A percentile compares a stretch with the other conserved stretches of the same genome.
Conservation (phyloP, 352 stramenopile genomes). For the Peronospora belbahrii region DNA sequence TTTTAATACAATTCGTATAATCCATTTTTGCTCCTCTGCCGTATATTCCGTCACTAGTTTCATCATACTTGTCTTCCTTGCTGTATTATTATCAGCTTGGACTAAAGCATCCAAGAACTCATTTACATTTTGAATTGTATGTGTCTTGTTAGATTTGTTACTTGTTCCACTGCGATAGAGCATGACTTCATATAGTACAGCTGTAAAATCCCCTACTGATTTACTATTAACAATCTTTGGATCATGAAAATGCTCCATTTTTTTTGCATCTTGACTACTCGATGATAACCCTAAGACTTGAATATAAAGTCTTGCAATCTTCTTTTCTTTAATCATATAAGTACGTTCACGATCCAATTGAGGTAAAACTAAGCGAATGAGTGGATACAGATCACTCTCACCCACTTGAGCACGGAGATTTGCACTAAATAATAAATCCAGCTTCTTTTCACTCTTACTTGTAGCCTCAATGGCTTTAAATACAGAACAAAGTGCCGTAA, state of each 20-base stretch:
- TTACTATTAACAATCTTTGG: conserved; percentile 74
- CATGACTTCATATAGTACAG: conserved; percentile 67
- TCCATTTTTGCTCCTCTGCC: conserved; percentile 75
- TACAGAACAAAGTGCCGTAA: conserved; percentile 63
- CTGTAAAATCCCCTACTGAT: conserved; percentile 73
- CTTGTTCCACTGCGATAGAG: conserved; percentile 47
- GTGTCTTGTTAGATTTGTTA: conserved; percentile 30
- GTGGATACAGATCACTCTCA: conserved; percentile 55
- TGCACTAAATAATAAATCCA: conserved; percentile 68
- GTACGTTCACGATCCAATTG: conserved; percentile 79
- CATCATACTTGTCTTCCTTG: conserved; percentile 60
- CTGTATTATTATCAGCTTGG: conserved; percentile 30
- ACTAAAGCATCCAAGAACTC: conserved; percentile 50
- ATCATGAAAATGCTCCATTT: conserved; percentile 78
- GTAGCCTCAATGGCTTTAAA: conserved; percentile 64
- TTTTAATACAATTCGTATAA: conserved; percentile 78
- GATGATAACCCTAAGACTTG: conserved; percentile 60
- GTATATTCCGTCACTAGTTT: conserved; percentile 66
- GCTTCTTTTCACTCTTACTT: conserved; percentile 65
- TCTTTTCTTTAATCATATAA: conserved; percentile 86
- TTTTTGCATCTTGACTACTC: conserved; percentile 62
- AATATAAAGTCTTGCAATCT: conserved; percentile 74
- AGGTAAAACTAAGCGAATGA: conserved; percentile 66
- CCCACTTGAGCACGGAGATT: conserved; percentile 46
- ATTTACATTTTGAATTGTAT: conserved; percentile 61